Percentiles rank a stretch among this genome's conserved stretches.
Evolutionary conservation across 2,329 filamentous ascomycete genomes (phyloP).

Genomic region (Colletotrichum nymphaeae): DNA sequence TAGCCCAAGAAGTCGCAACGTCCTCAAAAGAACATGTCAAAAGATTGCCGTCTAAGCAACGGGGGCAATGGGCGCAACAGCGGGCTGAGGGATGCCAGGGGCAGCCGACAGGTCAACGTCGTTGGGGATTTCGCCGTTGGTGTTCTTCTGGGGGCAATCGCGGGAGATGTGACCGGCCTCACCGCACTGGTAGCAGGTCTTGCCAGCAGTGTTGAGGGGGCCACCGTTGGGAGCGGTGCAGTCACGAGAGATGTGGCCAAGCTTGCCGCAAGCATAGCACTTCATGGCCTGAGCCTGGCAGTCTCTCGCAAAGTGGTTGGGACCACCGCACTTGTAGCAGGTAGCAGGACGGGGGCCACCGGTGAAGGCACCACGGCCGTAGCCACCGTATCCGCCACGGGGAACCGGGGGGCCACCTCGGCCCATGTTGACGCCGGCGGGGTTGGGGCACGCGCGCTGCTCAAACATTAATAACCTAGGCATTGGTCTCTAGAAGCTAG

Average conservation of each 20-base stretch:
- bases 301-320: conserved; percentile 98
- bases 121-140: conserved; percentile 59
- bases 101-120: conserved; percentile 58
- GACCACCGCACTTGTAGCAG: conserved; percentile 83
- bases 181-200: conserved; percentile 98
- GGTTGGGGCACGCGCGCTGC: conserved; percentile 85
- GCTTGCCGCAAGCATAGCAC: conserved; percentile 96
- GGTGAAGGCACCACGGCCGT: conserved; percentile 79
- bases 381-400: conserved; percentile 78
- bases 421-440: conserved; percentile 70
- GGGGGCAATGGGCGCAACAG: conserved; percentile 51
- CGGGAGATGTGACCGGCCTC: conserved; percentile 96
- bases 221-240: conserved; percentile 98
- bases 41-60: conserved; percentile 49
- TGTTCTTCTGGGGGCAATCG: conserved; percentile 84
- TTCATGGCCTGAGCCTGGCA: conserved; percentile 99
- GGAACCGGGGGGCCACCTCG: conserved; percentile 74
- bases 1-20: conserved; percentile 9
- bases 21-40: neutral
- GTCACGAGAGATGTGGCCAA: conserved; percentile 89
- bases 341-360: conserved; percentile 76
- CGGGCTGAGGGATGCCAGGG: conserved; percentile 49
- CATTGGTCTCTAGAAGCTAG: neutral
- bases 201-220: conserved; percentile 93
- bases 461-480: conserved; percentile 19